Base-by-base conservation (phyloP, 352 stramenopile species). In the Saprolegnia diclina region DNA sequence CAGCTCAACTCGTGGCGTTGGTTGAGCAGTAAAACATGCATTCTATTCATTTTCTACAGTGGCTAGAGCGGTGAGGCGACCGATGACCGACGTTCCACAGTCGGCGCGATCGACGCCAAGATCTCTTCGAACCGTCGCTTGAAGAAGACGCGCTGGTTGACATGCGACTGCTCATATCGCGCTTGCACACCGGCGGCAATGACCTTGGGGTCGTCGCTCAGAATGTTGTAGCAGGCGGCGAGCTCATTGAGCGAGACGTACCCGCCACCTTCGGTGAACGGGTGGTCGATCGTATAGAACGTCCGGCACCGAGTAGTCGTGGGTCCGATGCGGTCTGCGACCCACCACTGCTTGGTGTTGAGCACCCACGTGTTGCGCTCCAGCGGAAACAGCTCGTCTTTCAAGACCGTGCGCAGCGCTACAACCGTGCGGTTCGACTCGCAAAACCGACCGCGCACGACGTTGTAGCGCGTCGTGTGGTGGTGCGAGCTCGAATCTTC, bases 231-330 rank as follows among this genome's bases (percentile, higher is more conserved):
- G 5, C 16, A 10, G 19, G 7, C 29, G 32, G 62, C 62, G 4
- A 67, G 32, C 37, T 67, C 26, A 5, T 59, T 10, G 5, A 59
- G 13, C 9, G 62, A 22, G 9, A 67, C 62, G 46, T 56, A 67
- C 16, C 52, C 52, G 16, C 62, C 62, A 4, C 16, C 29, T 29
- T 42, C 19, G 19, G 42, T 57, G 32, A 53, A 37, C 21, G 62
- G 62, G 42, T 67, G 62, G 10, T 45, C 35, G 21, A 59, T 67
- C 13, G 40, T 57, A 7, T 61, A 67, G 18, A 61, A 67, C 10
- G 21, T 45, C 2, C 62, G 26, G 40, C 50, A n/a, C 19, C 62
- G 45, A 4, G 62, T 67, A 16, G n/a, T 26, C 26, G 40, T 26
- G 10, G 62, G n/a, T 1, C 11, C 40, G 9, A 44, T 18, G 40